Base-by-base conservation (phyloP, 2,329 filamentous ascomycete genomes). In the Bipolaris cookei region DNA sequence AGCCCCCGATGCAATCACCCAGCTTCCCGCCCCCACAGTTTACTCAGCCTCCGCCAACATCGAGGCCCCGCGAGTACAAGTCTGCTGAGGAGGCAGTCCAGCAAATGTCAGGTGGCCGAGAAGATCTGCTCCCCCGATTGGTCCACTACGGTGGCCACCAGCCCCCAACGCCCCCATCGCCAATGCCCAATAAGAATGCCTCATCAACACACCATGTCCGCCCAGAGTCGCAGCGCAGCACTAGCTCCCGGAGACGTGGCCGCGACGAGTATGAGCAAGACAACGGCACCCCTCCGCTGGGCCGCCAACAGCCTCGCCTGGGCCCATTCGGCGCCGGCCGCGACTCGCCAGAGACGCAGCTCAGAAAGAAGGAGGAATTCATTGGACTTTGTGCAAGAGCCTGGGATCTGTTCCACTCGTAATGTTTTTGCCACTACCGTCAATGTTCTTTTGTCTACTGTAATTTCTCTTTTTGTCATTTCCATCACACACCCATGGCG, bases 371-470 rank as follows among this genome's bases (percentile, higher is more conserved):
- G 74, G 92, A 97, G 41, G 92, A 97, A 75, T 99, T 99, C 72
- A 81, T 99, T 63, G 82, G 85, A 54, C 80, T 98, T 47, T 97
- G 94, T 75, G 88, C 91, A 66, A 84, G 91, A 70, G 95, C 95
- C 7, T 99, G 95, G 95, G 95, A 99, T 79, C 79, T 99, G 25
- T 97, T 98, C 78, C 95, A 98, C 81, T 97, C 92, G 61, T 97
- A 62, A 72, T 62, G 51, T 61, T 62, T 57, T 41, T 48, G 57
- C 51, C 56, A 56, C 23, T 30, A 18, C 18, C n/a, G 25, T 16
- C 23, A 28, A 20, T 44, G 42, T 13, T 20, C 30, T 30, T n/a
- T 32, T 44, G 10, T n/a, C 23, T 41, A 6, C 38, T 41, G 38
- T n/a, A 41, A 41, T 41, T 21, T 41, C 20, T 41, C 20, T 23